Base-by-base conservation (phyloP, 305 asterid genomes). In the Fraxinus dipetala region DNA sequence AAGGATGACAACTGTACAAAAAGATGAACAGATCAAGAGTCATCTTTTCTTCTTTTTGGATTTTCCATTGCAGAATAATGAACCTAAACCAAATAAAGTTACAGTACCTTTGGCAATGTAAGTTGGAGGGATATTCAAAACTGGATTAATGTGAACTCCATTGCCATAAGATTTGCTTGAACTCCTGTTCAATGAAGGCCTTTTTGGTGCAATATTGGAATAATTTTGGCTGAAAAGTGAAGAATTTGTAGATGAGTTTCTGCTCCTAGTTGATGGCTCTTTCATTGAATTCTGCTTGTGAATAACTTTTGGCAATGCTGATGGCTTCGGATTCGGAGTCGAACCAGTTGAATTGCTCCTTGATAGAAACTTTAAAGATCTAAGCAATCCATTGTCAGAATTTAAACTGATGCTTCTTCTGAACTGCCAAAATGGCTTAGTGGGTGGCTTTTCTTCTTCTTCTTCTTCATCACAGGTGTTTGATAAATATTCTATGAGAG, bases 321-420 rank as follows among this genome's bases (percentile, higher is more conserved):
- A 16, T 34, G 88, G 87, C 13, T 90, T 93, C 22, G 88, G 90
- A 70, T 78, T 91, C 7, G 93, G 95, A 6, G 91, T 93, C 20
- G 97, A 93, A 6, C 97, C 96, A n/a, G 98, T 94, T n/a, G 98
- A 94, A 11, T 91, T 91, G 87, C 97, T 94, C 67, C 97, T 80
- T 0, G 90, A 80, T 63, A 93, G 86, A 65, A 93, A 91, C 45
- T 92, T 88, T 0, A 92, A 54, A 3, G 96, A 85, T 61, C 94
- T 86, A 72, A 89, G 83, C 80, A 94, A 84, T 5, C 91, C 86
- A 26, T 80, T 86, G 13, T 87, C 91, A n/a, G 84, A 76, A 87
- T 91, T 91, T 22, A 91, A 84, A 63, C 98, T 95, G 56, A 87
- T 91, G 85, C 98, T 95, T 80, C 97, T 84, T 75, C 93, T 79